Base-by-base conservation (phyloP, 2,329 filamentous ascomycete genomes). In the Alternaria triticina region DNA sequence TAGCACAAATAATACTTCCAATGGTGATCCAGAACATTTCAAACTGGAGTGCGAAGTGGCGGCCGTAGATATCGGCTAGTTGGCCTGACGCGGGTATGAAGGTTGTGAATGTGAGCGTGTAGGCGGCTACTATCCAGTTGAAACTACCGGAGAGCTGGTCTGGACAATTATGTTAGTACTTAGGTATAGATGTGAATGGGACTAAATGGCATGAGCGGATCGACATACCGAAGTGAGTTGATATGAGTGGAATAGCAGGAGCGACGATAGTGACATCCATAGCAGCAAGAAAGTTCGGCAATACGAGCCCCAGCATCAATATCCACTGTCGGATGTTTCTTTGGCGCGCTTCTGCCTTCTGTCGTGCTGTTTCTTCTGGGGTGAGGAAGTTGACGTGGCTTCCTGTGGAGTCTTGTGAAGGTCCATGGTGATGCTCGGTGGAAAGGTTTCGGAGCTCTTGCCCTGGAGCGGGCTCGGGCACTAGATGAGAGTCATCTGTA, bases 1-100 rank as follows among this genome's bases (percentile, higher is more conserved):
- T 86, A 0, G 88, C 88, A 70, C 88, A 91, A 4, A 91, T 75
- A 0, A 88, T 83, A 47, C 86, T 89, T 5, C 90, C 89, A 12
- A 90, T 72, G 27, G 89, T 67, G 61, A 79, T 75, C 73, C 74
- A 75, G 33, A 87, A 74, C 50, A 90, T 82, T 30, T 87, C 82
- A 9, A 84, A 79, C 52, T 90, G 88, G 8, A 92, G 80, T 6
- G 86, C 82, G 6, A 79, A 80, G 71, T 90, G 86, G 3, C 89
- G 85, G 15, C 89, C 89, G 68, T 89, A 90, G 27, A 91, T 84
- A 67, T 91, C 88, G 15, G 87, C 85, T 47, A 89, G 82, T 68
- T 91, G 89, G 2, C 86, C 88, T 79, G 88, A 91, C 56, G 87
- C 85, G 4, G 89, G 89, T 9, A 91, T 88, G 67, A 91, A 91